These are phyloP conservation scores for Suhomyces terraborum DNA, from an alignment of 1,139 yeast species.

Conservation along the genomic window DNA sequence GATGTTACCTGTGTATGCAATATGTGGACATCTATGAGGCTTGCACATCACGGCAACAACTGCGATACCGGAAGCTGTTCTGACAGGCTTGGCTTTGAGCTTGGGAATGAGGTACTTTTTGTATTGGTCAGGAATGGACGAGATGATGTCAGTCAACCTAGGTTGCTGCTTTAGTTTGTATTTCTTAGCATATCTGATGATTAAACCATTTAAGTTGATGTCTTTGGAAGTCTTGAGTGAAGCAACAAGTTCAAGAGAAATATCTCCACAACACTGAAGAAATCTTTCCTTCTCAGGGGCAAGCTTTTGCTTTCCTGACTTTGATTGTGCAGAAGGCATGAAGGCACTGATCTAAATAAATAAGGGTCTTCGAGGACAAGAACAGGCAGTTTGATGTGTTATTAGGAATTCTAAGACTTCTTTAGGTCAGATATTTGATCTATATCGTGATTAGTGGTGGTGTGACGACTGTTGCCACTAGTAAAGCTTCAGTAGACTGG, in stretches of 20 bases:
- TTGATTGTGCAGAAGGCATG: slow-evolving; percentile 37
- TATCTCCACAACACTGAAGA: slow-evolving; percentile 89
- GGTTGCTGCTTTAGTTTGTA: slow-evolving; percentile 93
- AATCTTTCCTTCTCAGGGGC: slow-evolving; percentile 93
- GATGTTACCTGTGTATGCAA: slow-evolving; percentile 97
- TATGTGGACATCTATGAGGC: slow-evolving; percentile 99
- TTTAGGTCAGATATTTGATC: background rate
- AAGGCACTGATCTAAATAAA: background rate
- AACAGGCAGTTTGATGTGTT: background rate
- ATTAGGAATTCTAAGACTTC: background rate
- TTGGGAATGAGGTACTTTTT: slow-evolving; percentile 90
- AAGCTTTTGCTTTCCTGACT: slow-evolving; percentile 51
- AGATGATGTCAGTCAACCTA: slow-evolving; percentile 88
- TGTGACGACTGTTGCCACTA: background rate
- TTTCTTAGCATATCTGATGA: slow-evolving; percentile 82
- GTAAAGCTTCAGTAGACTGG: background rate
- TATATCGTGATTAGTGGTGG: too few relatives aligned
- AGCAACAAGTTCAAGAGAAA: slow-evolving; percentile 82
- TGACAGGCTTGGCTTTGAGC: slow-evolving; percentile 94
- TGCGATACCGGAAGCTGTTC: slow-evolving; percentile 98
- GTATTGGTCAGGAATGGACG: slow-evolving; percentile 94
- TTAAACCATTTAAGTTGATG: slow-evolving; percentile 86
- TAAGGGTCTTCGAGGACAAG: background rate
- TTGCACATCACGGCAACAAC: slow-evolving; percentile 99
- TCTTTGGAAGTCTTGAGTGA: slow-evolving; percentile 76